These are phyloP conservation scores for Leccinum aurantiacum DNA, from an alignment of 768 basidiomycete genomes.

Conservation along the genomic window DNA sequence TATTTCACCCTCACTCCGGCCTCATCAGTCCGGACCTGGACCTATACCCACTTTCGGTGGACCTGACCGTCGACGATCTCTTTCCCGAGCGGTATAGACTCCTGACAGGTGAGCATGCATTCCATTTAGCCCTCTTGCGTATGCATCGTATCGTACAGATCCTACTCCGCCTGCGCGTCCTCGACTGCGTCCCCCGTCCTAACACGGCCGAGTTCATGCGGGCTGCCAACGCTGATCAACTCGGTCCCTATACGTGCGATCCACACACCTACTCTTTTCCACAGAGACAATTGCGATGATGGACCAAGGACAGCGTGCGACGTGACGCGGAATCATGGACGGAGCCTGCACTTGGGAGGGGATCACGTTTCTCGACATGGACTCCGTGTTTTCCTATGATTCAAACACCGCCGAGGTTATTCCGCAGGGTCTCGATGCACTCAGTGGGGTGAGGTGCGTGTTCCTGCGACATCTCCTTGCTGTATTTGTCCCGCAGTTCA, in stretches of 20 bases:
- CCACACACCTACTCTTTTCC: neutral
- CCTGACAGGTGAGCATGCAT: neutral
- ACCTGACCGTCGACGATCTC: neutral
- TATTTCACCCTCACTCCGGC: neutral
- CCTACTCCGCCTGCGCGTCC: conserved; percentile 7
- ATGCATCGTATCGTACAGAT: neutral
- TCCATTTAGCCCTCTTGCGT: neutral
- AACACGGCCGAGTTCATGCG: neutral
- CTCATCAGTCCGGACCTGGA: neutral
- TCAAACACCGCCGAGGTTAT: neutral
- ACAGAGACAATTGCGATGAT: neutral
- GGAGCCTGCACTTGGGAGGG: too few species aligned
- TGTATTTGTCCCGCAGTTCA: neutral
- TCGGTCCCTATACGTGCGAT: neutral
- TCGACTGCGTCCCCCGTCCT: conserved; percentile 3
- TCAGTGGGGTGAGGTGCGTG: neutral
- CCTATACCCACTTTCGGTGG: too few species aligned
- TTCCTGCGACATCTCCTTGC: neutral
- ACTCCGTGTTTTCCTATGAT: neutral
- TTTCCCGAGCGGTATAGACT: neutral
- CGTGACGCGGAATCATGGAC: too few species aligned
- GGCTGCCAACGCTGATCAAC: conserved; percentile 3
- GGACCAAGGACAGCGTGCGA: neutral
- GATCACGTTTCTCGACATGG: too few species aligned
- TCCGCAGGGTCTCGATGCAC: neutral